phyloP scores from a whole-genome alignment of 306 rosid species.

The Mimosa bimucronata region DNA sequence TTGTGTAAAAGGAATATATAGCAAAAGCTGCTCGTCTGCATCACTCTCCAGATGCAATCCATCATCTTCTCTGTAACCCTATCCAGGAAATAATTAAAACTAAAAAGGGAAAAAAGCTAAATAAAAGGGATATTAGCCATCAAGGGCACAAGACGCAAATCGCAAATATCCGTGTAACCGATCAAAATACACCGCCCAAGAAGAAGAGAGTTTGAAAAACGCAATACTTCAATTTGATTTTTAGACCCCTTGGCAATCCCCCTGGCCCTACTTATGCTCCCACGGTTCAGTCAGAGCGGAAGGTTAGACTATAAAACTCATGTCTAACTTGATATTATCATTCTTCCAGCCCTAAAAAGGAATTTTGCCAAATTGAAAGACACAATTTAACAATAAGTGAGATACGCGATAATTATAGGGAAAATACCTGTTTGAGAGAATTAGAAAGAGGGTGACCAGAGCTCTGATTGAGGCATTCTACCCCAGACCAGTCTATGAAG shows the following conservation, averaged over 20 bases:
- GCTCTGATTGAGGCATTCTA: conserved; percentile 95
- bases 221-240: not conserved
- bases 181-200: not conserved
- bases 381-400: not conserved
- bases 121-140: not conserved
- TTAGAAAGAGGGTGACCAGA: conserved; percentile 70
- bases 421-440: conserved; percentile 69
- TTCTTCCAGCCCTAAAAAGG: not conserved
- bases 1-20: conserved; percentile 88
- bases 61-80: conserved; percentile 97
- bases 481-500: conserved; percentile 90
- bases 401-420: not conserved
- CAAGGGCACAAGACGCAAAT: not conserved
- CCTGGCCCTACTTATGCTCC: not conserved
- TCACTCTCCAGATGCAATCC: conserved; percentile 92
- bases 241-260: no score
- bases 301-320: no score
- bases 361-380: not conserved
- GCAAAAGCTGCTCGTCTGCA: conserved; percentile 95
- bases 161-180: not conserved
- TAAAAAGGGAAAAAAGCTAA: conserved; percentile 16
- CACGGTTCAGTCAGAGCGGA: not conserved
- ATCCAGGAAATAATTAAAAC: conserved; percentile 27
- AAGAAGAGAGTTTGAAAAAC: conserved; percentile 12
- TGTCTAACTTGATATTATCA: not conserved